Conservation (phyloP, 352 stramenopile species). For the Pythium chondricola region DNA sequence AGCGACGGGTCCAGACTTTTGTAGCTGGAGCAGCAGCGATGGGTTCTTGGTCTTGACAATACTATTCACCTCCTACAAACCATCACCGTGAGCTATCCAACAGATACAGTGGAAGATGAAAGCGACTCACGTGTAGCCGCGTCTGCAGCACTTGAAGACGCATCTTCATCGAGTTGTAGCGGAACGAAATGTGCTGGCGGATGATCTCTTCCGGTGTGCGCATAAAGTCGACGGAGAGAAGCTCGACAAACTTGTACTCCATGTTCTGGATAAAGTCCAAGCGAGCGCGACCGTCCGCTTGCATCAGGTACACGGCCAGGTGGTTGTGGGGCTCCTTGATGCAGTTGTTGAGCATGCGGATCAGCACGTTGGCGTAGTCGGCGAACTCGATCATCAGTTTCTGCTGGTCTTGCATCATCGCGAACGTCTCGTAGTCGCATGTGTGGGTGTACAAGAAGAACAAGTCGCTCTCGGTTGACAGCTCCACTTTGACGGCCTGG, state of each 20-base stretch:
- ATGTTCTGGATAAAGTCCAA: conserved; percentile 96
- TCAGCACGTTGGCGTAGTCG: conserved; percentile 92
- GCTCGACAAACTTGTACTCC: conserved; percentile 96
- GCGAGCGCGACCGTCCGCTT: conserved; percentile 83
- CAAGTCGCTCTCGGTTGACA: conserved; percentile 90
- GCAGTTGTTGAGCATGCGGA: conserved; percentile 94
- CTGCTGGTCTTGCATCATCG: conserved; percentile 91
- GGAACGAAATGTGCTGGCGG: conserved; percentile 90
- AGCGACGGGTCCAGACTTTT: conserved; percentile 42
- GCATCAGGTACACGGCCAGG: conserved; percentile 91
- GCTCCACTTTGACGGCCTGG: conserved; percentile 83
- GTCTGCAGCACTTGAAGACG: conserved; percentile 89
- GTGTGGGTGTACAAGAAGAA: conserved; percentile 93
- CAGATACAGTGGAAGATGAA: not conserved
- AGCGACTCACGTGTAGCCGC: conserved; percentile 63
- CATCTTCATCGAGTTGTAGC: conserved; percentile 93
- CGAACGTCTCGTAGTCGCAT: conserved; percentile 83
- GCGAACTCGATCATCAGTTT: conserved; percentile 95
- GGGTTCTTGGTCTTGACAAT: conserved; percentile 95
- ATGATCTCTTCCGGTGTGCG: conserved; percentile 87
- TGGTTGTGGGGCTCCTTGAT: conserved; percentile 94
- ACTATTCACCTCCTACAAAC: conserved; percentile 85
- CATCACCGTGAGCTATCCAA: not conserved
- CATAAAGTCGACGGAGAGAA: conserved; percentile 89
- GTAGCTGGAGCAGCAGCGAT: conserved; percentile 87